Conservation (phyloP, 2,329 filamentous ascomycete genomes). For the Penicillium sp. region DNA sequence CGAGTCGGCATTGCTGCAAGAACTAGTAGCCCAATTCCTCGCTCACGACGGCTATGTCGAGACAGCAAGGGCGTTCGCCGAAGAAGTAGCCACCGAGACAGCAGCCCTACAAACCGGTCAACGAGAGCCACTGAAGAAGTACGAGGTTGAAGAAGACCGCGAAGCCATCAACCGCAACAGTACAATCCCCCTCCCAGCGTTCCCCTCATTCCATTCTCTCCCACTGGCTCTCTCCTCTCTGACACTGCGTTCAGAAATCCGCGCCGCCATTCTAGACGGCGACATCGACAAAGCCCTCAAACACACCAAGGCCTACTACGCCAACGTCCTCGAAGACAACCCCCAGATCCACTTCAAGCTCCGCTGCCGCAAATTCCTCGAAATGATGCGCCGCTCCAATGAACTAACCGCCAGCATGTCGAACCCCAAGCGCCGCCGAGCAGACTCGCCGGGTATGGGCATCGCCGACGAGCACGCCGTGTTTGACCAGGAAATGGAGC, state of each 20-base stretch:
- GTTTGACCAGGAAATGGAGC: slow-evolving; percentile 58
- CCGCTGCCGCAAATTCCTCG: slow-evolving; percentile 88
- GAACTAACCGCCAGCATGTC: slow-evolving; percentile 54
- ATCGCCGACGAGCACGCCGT: slow-evolving; percentile 47
- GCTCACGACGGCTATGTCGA: slow-evolving; percentile 96
- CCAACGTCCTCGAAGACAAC: slow-evolving; percentile 75
- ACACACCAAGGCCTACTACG: slow-evolving; percentile 75
- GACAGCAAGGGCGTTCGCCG: slow-evolving; percentile 82
- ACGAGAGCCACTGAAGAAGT: slow-evolving; percentile 53
- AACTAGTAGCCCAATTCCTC: slow-evolving; percentile 82
- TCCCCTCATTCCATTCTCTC: neutral
- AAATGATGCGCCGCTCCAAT: slow-evolving; percentile 80
- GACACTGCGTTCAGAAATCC: slow-evolving; percentile 64
- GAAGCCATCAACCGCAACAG: slow-evolving; percentile 86
- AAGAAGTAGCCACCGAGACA: slow-evolving; percentile 76
- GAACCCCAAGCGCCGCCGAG: slow-evolving; percentile 39
- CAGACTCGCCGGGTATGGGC: slow-evolving; percentile 41
- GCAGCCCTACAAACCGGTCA: slow-evolving; percentile 65
- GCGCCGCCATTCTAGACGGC: slow-evolving; percentile 82
- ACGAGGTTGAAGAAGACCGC: slow-evolving; percentile 75
- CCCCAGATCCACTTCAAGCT: slow-evolving; percentile 85
- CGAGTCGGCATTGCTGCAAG: slow-evolving; percentile 79
- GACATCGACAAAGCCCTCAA: slow-evolving; percentile 91
- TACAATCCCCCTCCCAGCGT: slow-evolving; percentile 47
- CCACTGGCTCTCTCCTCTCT: neutral